Base-by-base conservation (phyloP, 805 yeast genomes). In the Wickerhamomyces sydowiorum region DNA sequence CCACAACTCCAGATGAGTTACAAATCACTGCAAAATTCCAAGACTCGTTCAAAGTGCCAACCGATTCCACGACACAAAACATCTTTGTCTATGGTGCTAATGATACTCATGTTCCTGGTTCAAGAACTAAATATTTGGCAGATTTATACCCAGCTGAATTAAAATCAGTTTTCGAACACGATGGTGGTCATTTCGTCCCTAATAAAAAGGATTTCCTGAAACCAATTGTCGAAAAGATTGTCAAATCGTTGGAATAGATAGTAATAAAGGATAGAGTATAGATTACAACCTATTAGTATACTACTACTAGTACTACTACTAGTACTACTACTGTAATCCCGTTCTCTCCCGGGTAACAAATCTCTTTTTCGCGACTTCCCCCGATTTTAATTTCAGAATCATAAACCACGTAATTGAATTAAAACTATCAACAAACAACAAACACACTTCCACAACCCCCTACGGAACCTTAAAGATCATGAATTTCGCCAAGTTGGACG, bases 151-250 rank as follows among this genome's bases (percentile, higher is more conserved):
- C 75, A 40, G 73, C 65, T 18, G 65, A 60, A 10, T 57, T 62
- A 20, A 66, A 85, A 6, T 69, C 63, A 5, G 54, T 67, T 13
- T 65, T 83, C 45, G 82, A 76, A 49, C 99, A 91, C 56, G 97
- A 97, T 9, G 98, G 99, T 46, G 97, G 98, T 2, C 99, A 91
- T 59, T 89, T 85, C 66, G 96, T 91, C 37, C 99, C 98, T 23
- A 88, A 87, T 63, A 82, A 89, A 38, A 86, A 85, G 61, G 76
- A 73, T 42, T 61, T 69, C 52, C 53, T 67, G 39, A 65, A 62
- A 48, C 72, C 73, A 1, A 53, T 69, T 12, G 72, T 69, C 14
- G 72, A 66, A 33, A 64, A 59, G 36, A 64, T 69, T 24, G 20
- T n/a, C 7, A 13, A 19, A 12, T 15, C 23, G 3, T 3, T 17